Base-by-base conservation (phyloP, 108 stramenopile species). In the Epipyxis sp. region DNA sequence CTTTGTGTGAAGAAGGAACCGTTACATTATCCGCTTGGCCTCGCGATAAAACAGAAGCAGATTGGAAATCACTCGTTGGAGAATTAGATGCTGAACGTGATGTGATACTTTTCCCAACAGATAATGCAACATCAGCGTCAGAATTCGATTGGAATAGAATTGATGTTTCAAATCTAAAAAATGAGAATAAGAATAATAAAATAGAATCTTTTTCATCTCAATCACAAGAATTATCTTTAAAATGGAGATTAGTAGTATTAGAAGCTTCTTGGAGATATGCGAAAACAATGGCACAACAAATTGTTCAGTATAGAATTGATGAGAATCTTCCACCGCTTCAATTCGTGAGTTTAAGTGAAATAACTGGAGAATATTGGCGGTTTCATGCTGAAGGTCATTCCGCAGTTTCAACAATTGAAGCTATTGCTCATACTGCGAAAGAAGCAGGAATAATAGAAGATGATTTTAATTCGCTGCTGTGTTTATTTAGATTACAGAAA, bases 241-340 rank as follows among this genome's bases (percentile, higher is more conserved):
- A 25, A 65, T 32, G 13, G 34, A 3, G 61, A 13, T 32, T 65
- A 3, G 34, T 65, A 6, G 61, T 65, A 3, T 37, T 65, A 10
- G 61, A 65, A 65, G 61, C 61, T 35, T 65, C 61, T 25, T 65
- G 61, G 61, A 10, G 6, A 65, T 37, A 65, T 37, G 61, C 13
- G 13, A 65, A 65, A 32, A 37, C 61, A 16, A 65, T 65, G 61
- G 27, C 61, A 35, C 61, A 65, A 13, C 27, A 37, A 65, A 65
- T 65, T 65, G 61, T 65, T 29, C 6, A 3, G 6, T 37, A 25
- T 65, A 16, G 61, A 10, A 65, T 32, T 10, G 61, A 29, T 6
- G 35, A 3, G 25, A 32, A 32, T 6, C 61, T 65, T 25, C 61
- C 61, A 37, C 25, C 61, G 25, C 10, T 65, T 3, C 3, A 10